These are phyloP conservation scores for Pseudevernia furfuracea DNA, from an alignment of 495 filamentous ascomycete genomes.

Conservation along the genomic window DNA sequence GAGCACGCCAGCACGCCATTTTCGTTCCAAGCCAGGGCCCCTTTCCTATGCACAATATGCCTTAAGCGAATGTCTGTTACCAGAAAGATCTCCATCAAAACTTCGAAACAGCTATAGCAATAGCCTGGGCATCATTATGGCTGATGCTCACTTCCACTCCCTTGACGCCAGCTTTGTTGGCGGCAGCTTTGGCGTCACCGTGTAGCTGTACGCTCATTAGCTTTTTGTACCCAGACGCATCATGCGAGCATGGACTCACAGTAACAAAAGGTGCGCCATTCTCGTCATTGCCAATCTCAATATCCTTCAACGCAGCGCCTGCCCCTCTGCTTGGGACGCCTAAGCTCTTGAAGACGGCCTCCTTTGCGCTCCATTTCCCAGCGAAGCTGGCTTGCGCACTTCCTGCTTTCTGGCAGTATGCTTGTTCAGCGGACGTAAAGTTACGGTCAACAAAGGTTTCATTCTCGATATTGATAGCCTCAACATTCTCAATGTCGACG, in stretches of 20 bases:
- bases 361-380: slow-evolving; percentile 93
- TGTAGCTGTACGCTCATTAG: slow-evolving; percentile 58
- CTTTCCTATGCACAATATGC: neutral
- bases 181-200: slow-evolving; percentile 72
- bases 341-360: slow-evolving; percentile 97
- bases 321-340: slow-evolving; percentile 80
- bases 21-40: neutral
- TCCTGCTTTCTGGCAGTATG: slow-evolving; percentile 74
- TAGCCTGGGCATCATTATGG: slow-evolving; percentile 84
- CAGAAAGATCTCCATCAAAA: slow-evolving; percentile 37
- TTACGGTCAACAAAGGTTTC: slow-evolving; percentile 92
- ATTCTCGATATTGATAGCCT: slow-evolving; percentile 81
- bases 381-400: slow-evolving; percentile 78
- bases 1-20: neutral
- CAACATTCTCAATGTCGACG: slow-evolving; percentile 82
- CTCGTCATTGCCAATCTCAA: slow-evolving; percentile 77
- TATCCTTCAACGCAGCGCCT: slow-evolving; percentile 84
- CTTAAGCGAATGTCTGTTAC: neutral
- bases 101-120: slow-evolving; percentile 82
- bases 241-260: slow-evolving; percentile 49
- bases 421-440: slow-evolving; percentile 75
- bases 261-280: slow-evolving; percentile 75
- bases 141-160: slow-evolving; percentile 86
- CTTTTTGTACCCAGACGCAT: slow-evolving; percentile 18
- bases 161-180: slow-evolving; percentile 77